These are phyloP conservation scores for Chlorella sp. DNA, from an alignment of 139 green algal species.

Conservation along the genomic window DNA sequence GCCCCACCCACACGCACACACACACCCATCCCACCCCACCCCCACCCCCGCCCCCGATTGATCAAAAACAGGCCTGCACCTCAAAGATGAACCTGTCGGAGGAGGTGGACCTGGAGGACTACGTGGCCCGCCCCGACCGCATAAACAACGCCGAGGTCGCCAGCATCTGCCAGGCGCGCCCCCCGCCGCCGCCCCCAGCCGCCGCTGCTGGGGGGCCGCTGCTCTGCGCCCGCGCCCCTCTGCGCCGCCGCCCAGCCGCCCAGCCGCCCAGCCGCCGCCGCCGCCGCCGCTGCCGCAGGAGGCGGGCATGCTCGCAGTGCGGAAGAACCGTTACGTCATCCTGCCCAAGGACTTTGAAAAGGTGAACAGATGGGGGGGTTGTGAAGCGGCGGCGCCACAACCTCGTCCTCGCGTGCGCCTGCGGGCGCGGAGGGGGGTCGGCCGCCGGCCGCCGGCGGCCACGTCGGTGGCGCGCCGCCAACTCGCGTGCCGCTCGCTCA, in stretches of 20 bases:
- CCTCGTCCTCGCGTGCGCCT: too few species aligned
- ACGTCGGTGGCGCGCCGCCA: too few species aligned
- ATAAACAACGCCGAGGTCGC: conserved; percentile 96
- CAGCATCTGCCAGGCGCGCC: conserved; percentile 82
- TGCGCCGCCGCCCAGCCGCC: background rate
- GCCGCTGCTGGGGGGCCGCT: background rate
- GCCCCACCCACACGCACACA: too few species aligned
- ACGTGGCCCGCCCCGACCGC: conserved; percentile 96
- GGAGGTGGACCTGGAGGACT: conserved; percentile 99
- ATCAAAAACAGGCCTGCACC: conserved; percentile 98
- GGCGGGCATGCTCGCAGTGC: conserved; percentile 91
- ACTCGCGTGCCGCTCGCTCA: too few species aligned
- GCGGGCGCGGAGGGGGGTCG: too few species aligned
- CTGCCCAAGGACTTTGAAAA: conserved; percentile 99
- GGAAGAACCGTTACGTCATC: conserved; percentile 98
- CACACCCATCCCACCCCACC: too few species aligned
- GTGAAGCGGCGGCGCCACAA: too few species aligned
- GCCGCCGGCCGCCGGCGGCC: too few species aligned
- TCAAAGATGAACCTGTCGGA: conserved; percentile 97
- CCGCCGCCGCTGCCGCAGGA: conserved; percentile 57
- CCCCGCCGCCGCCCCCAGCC: too few species aligned
- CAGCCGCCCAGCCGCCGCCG: background rate
- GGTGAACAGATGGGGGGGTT: too few species aligned
- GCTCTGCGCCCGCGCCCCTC: background rate
- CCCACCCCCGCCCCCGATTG: too few species aligned